Evolutionary conservation across 1,284 basidiomycete species (phyloP).

Genomic region (Golubevia pallescens): DNA sequence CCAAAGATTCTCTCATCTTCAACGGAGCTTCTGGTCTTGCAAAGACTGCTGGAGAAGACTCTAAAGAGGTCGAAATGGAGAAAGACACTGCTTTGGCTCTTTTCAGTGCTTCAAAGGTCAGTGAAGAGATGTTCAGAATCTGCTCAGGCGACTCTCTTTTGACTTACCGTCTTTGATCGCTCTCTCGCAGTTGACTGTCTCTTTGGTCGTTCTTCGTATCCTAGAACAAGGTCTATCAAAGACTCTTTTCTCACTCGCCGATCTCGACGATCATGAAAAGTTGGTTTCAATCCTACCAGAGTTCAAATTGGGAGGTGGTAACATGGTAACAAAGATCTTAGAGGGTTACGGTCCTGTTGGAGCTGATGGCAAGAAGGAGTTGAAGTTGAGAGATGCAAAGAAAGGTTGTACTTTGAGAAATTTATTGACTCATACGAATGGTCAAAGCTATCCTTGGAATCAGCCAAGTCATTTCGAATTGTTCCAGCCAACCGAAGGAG

Average conservation of each 20-base stretch:
- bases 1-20: neutral
- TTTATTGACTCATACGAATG: too few species aligned
- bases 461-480: too few species aligned
- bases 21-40: neutral
- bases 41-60: neutral
- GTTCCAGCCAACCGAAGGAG: too few species aligned
- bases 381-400: too few species aligned
- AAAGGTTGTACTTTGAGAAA: too few species aligned
- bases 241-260: neutral
- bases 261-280: neutral
- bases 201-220: neutral
- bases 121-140: neutral
- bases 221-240: neutral
- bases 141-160: neutral
- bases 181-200: neutral
- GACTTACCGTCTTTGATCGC: neutral
- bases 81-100: neutral
- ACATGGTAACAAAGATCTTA: too few species aligned
- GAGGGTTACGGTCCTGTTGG: too few species aligned
- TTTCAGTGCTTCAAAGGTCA: neutral
- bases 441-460: too few species aligned
- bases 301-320: too few species aligned
- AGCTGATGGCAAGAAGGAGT: too few species aligned
- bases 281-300: neutral
- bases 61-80: neutral